Conservation (phyloP, 768 basidiomycete species). For the Pholiota microspora region DNA sequence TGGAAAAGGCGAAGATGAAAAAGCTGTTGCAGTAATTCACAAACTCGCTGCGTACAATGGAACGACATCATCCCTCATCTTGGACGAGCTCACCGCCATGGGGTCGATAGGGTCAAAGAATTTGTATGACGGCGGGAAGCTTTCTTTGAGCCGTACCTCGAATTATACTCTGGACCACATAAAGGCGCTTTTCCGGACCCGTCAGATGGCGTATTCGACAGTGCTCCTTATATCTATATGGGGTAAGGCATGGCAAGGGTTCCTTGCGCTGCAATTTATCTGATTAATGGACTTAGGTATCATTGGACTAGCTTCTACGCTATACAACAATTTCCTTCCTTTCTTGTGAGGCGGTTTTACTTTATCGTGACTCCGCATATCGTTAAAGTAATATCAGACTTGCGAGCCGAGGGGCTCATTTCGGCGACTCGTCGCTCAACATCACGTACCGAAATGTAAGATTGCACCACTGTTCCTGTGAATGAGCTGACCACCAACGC, state of each 20-base stretch:
- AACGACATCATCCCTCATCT: constrained; percentile 42
- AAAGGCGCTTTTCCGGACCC: constrained; percentile 59
- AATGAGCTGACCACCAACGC: background rate
- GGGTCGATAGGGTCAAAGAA: background rate
- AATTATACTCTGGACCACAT: constrained; percentile 40
- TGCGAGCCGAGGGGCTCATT: constrained; percentile 56
- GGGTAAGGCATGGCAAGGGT: constrained; percentile 23
- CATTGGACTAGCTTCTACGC: constrained; percentile 73
- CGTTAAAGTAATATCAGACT: constrained; percentile 30
- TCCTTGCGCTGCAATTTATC: background rate
- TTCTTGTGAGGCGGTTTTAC: constrained; percentile 14
- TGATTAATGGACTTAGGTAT: constrained; percentile 39
- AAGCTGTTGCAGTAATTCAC: constrained; percentile 64
- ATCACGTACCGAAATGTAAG: constrained; percentile 71
- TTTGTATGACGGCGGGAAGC: constrained; percentile 11
- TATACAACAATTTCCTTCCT: constrained; percentile 50
- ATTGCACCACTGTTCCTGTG: background rate
- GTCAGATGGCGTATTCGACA: constrained; percentile 66
- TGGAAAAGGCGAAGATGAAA: constrained; percentile 60
- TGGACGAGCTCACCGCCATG: constrained; percentile 45
- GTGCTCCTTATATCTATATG: constrained; percentile 55
- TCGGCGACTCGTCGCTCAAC: constrained; percentile 63
- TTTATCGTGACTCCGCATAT: background rate
- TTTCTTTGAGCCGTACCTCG: constrained; percentile 36
- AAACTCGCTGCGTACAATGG: constrained; percentile 61